Base-by-base conservation (phyloP, 805 yeast species). In the Metschnikowia peoriensis region DNA sequence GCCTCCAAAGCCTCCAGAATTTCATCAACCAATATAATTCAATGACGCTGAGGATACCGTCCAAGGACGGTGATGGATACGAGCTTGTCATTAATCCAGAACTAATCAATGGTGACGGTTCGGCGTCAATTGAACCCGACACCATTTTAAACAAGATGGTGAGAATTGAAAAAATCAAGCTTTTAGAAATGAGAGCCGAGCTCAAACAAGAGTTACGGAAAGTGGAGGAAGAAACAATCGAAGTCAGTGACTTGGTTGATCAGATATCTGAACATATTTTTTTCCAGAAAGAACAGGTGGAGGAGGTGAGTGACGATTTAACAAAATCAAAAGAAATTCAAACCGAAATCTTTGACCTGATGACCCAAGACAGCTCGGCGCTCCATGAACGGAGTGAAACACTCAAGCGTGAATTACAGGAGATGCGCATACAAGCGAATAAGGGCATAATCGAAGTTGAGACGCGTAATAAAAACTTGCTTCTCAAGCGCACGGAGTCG, bases 381-480 rank as follows among this genome's bases (percentile, higher is more conserved):
- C 79, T 82, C 52, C 78, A 81, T 49, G 79, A 84, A n/a, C 87
- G 86, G 63, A 78, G 84, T 47, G 92, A 86, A 64, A 78, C 79
- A 62, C 66, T 83, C 49, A 88, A 84, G 56, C 74, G 81, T 38
- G 87, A 84, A 52, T 66, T 86, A 46, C 78, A 78, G 46, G 60
- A 72, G 11, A 72, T 80, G 64, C 76, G 79, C 52, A 71, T 74
- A 17, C 70, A 73, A 39, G 73, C 80, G 12, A 77, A 79, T 52
- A 82, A 80, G 53, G 82, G 79, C 44, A 66, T 77, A 47, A 67
- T 79, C 6, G 80, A 79, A 57, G 67, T 82, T 44, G 73, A 76
- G 50, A 70, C 72, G 43, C 63, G 66, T 44, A 78, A 77, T 54
- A 80, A 82, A 60, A 76, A 80, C 22, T 72, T 79, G 7, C 79